Evolutionary conservation across 2,329 filamentous ascomycete species (phyloP), one percentile per base, ranked within the genome.

Genomic region (Amphichorda felina): DNA sequence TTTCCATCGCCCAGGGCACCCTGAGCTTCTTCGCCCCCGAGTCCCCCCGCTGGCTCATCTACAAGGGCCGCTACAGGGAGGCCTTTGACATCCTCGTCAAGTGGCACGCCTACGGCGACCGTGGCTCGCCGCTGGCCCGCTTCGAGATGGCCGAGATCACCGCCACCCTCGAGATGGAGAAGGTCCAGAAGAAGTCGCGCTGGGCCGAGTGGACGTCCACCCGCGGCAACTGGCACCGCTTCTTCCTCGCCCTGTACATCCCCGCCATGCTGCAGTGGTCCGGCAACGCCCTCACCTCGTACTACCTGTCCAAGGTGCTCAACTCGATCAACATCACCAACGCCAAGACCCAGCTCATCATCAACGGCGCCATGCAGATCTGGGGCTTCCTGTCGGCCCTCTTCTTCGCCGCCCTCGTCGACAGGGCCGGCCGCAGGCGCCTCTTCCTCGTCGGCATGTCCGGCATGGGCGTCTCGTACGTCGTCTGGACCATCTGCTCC

Each of bases 21-120:
- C 60, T 65, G 36, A 50, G 67, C 33, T 59, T 56, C 41, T 64
- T 79, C 48, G 59, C 81, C n/a, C 77, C 75, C 2, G 77, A 82
- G 44, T 75, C 70, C 2, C 76, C 74, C 0, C 59, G 75, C 5
- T 77, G 68, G 64, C 62, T 81, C 2, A 64, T 70, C 38, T 61
- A 17, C 54, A 63, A 76, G 41, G 66, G 73, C 41, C 64, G 70
- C 18, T 56, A 63, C 8, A 70, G 75, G 14, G 63, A 77, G 42
- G 73, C 72, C 1, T 55, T 68, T 9, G 60, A 61, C 7, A 33
- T 37, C 16, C 27, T 40, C 4, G 19, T 30, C 13, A 33, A 28
- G 25, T 40, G 34, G 25, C 38, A 40, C 31, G 30, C 21, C 19
- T 25, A 22, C 4, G 21, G 15, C 3, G 21, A 11, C 8, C 8